Percentiles rank a stretch among this genome's conserved stretches.
Evolutionary conservation across 129 eudicot species (phyloP).

Genomic region (Silybum marianum): DNA sequence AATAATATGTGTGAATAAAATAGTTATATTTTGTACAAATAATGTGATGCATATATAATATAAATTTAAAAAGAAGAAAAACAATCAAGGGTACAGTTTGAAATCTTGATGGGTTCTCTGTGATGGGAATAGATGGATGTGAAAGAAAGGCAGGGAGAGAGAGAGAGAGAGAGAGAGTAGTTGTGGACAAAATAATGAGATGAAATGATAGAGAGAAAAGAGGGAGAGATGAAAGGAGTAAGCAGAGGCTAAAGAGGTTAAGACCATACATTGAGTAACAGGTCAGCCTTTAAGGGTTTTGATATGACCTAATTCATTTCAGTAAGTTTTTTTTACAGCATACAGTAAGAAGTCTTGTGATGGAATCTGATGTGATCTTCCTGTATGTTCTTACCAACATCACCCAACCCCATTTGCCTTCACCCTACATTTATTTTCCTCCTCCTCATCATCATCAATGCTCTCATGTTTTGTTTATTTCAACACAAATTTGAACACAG

Average conservation of each 20-base stretch:
- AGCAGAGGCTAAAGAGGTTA: slow-evolving; percentile 7
- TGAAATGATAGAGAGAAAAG: not conserved
- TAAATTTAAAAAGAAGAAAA: not conserved
- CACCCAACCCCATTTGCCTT: slow-evolving; percentile 4
- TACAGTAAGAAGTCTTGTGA: slow-evolving; percentile 18
- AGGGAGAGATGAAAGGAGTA: slow-evolving; percentile 10
- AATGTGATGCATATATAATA: not conserved
- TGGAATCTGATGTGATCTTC: slow-evolving; percentile 18
- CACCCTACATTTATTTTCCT: not conserved
- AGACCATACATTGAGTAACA: slow-evolving; percentile 25
- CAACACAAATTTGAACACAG: too few species aligned
- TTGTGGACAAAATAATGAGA: slow-evolving; percentile 8
- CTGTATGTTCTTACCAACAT: not conserved
- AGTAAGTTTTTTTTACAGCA: not conserved
- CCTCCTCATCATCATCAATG: not conserved
- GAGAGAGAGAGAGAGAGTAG: not conserved
- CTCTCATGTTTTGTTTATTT: too few species aligned
- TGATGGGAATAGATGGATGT: slow-evolving; percentile 33
- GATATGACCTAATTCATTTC: slow-evolving; percentile 5
- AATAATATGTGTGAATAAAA: too few species aligned
- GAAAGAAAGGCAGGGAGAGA: slow-evolving; percentile 30
- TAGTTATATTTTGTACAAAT: not conserved
- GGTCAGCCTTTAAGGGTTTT: slow-evolving; percentile 28
- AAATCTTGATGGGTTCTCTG: slow-evolving; percentile 26
- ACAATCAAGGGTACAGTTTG: slow-evolving; percentile 4